phyloP scores from a whole-genome alignment of 257 asterid genomes.

The Catharanthus roseus region DNA sequence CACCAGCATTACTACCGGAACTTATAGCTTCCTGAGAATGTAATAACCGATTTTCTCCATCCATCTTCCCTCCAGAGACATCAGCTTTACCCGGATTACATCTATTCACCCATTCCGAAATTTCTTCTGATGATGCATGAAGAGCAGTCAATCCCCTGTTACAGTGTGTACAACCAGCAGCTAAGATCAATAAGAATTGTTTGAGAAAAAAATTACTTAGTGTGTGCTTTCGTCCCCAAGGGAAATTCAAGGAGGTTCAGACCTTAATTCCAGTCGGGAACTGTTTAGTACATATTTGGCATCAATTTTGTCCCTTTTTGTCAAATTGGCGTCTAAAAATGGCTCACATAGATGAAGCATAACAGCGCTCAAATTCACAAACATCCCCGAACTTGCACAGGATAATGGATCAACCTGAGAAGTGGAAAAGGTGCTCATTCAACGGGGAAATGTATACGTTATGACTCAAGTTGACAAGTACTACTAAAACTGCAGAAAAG shows the following conservation, averaged over 20 bases:
- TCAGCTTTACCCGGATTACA: constrained; percentile 36
- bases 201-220: neutral
- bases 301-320: constrained; percentile 85
- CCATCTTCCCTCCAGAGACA: constrained; percentile 25
- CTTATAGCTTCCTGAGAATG: constrained; percentile 74
- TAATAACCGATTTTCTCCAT: constrained; percentile 50
- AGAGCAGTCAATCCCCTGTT: constrained; percentile 87
- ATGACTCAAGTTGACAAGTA: neutral
- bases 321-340: constrained; percentile 76
- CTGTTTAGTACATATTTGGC: constrained; percentile 64
- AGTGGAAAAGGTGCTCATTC: neutral
- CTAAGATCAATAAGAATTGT: neutral
- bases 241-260: constrained; percentile 8
- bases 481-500: neutral
- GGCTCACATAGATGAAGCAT: constrained; percentile 94
- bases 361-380: constrained; percentile 88
- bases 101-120: constrained; percentile 66
- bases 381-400: constrained; percentile 99
- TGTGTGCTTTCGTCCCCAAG: neutral
- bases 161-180: constrained; percentile 20
- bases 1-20: constrained; percentile 46
- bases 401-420: constrained; percentile 83
- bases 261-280: constrained; percentile 83
- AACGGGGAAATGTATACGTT: neutral
- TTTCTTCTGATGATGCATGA: constrained; percentile 95